Evolutionary conservation across 2,329 filamentous ascomycete genomes (phyloP), one percentile per base, ranked within the genome.

Genomic region (Blumeria graminis): DNA sequence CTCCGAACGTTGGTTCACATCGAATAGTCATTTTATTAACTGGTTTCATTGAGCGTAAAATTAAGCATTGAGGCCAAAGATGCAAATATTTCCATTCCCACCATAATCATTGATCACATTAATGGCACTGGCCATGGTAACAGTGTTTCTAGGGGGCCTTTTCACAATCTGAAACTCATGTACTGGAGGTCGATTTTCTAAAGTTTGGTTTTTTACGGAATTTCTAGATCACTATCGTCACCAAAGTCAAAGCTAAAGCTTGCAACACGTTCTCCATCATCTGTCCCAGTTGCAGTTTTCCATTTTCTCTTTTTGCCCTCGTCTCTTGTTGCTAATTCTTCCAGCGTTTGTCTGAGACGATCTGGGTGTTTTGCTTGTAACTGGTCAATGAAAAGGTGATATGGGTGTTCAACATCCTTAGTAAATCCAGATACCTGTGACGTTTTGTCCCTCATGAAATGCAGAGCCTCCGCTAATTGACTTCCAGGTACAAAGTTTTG

Each of bases 401-500:
- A 93, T 0, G 86, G 82, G 66, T 90, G 80, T 7, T 71, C 70
- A 1, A 94, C 74, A 13, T 81, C 76, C 35, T 78, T 78, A 53
- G 76, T 76, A 66, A 96, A 96, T 0, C 92, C 90, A 28, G 86
- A 92, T 1, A 95, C 81, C 65, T 94, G 88, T 58, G 90, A 84
- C 1, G 84, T 71, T 68, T 87, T 88, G 66, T 94, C 82, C 55
- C 77, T 76, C 63, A 96, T 69, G 63, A 96, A 96, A 1, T 77
- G 77, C 55, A 96, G 68, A 0, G 88, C 88, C 46, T 86, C 80
- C 0, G 76, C 72, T 1, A 95, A 69, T 63, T 90, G 83, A 59
- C 72, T 71, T 41, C 70, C 69, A 0, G 92, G 89, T 11, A 96
- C 86, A 65, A 96, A 95, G 66, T 96, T 96, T 67, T 96, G 90